Evolutionary conservation across 2,329 filamentous ascomycete genomes (phyloP).

Genomic region (Paradendryphiella salina): DNA sequence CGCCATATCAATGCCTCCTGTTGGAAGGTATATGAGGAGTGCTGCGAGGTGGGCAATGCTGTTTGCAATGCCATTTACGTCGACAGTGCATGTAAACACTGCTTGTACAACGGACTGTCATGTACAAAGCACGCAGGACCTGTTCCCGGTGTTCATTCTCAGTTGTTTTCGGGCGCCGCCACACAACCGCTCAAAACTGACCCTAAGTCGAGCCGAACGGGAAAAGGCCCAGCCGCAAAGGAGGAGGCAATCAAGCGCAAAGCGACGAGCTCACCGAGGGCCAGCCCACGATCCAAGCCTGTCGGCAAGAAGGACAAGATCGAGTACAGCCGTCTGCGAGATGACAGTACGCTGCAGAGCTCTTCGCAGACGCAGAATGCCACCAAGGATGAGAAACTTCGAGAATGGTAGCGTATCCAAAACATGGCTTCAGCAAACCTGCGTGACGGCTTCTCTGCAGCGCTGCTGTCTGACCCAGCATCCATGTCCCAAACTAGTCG

Average conservation of each 20-base stretch:
- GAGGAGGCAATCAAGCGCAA: constrained; percentile 9
- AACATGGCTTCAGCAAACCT: no score
- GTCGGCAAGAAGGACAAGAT: not conserved
- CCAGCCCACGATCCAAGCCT: constrained; percentile 9
- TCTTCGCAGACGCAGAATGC: no score
- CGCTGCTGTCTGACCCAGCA: no score
- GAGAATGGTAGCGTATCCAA: no score
- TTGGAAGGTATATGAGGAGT: constrained; percentile 26
- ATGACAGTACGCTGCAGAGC: not conserved
- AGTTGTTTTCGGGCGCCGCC: not conserved
- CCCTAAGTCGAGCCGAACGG: not conserved
- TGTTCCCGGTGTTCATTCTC: constrained; percentile 1
- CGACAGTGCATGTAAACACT: constrained; percentile 12
- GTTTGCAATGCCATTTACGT: constrained; percentile 11
- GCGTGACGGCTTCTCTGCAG: no score
- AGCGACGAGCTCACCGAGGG: constrained; percentile 5
- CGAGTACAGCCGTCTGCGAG: not conserved
- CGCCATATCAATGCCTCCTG: constrained; percentile 9
- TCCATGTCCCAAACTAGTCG: no score
- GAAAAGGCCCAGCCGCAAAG: not conserved
- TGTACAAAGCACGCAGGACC: constrained; percentile 16
- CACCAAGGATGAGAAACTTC: not conserved
- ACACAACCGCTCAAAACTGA: not conserved
- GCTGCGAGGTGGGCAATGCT: constrained; percentile 1
- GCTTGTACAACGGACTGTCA: constrained; percentile 1